Percentiles rank a stretch among this genome's conserved stretches.
Evolutionary conservation across 352 stramenopile genomes (phyloP).

Genomic region (Phytophthora sp.): DNA sequence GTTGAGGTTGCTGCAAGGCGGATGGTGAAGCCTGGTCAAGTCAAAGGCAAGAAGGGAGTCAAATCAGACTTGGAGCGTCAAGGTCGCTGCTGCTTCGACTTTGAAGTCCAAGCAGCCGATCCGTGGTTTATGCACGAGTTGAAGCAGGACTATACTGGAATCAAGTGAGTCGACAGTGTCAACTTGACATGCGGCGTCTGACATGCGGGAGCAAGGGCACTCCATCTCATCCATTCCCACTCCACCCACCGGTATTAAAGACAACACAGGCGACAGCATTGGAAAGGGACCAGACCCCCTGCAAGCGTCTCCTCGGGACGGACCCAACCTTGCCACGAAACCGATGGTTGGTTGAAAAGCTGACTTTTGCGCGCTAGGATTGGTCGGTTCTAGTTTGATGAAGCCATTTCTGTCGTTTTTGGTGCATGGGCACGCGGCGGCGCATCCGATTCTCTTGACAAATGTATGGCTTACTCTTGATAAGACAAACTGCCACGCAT

Average conservation of each 20-base stretch:
- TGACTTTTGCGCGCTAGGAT: no score
- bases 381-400: no score
- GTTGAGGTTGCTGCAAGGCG: no score
- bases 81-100: constrained; percentile 22
- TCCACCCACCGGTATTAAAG: no score
- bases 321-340: no score
- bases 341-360: no score
- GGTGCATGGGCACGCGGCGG: constrained; percentile 18
- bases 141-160: constrained; percentile 13
- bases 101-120: constrained; percentile 23
- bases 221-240: constrained; percentile 26
- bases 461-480: background rate
- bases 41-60: background rate
- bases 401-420: no score
- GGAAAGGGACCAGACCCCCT: no score
- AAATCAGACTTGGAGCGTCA: constrained; percentile 14
- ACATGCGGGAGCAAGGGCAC: constrained; percentile 17
- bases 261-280: background rate
- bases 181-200: no score
- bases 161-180: constrained; percentile 3
- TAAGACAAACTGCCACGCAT: background rate
- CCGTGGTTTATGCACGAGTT: constrained; percentile 21
- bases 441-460: background rate
- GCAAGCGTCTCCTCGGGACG: no score
- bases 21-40: constrained; percentile 4